Conservation (phyloP, 2,329 filamentous ascomycete species). For the Gaeumannomyces sp. region DNA sequence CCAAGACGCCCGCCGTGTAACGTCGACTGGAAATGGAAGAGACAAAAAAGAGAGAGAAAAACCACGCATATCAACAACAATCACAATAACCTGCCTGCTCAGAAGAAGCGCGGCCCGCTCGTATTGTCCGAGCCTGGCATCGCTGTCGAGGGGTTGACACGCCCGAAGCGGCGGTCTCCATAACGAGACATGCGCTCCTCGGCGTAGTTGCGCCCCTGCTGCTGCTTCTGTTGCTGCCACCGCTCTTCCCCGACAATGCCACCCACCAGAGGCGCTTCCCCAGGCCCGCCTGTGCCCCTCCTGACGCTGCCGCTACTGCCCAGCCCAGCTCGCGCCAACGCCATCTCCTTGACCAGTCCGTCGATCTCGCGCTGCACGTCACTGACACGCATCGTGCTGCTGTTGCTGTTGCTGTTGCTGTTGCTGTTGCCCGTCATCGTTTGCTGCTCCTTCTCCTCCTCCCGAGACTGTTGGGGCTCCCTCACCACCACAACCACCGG, state of each 20-base stretch:
- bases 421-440: slow-evolving; percentile 25
- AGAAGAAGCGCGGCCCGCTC: neutral
- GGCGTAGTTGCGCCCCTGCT: slow-evolving; percentile 14
- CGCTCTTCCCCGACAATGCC: neutral
- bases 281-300: too few relatives aligned
- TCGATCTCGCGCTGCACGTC: slow-evolving; percentile 24
- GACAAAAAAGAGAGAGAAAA: neutral
- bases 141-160: slow-evolving; percentile 10
- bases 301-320: too few relatives aligned
- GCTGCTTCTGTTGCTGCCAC: too few relatives aligned
- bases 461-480: neutral
- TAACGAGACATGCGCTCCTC: slow-evolving; percentile 23
- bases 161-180: slow-evolving; percentile 19
- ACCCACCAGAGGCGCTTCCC: neutral
- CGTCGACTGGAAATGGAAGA: neutral
- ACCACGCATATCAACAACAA: neutral
- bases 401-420: slow-evolving; percentile 26
- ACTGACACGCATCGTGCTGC: slow-evolving; percentile 28
- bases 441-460: slow-evolving; percentile 20
- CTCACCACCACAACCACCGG: neutral
- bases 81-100: neutral
- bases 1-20: neutral
- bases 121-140: neutral
- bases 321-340: neutral
- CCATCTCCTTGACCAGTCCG: slow-evolving; percentile 19